These are phyloP conservation scores for Claviceps maximensis DNA, from an alignment of 2,329 filamentous ascomycete species.

Conservation along the genomic window DNA sequence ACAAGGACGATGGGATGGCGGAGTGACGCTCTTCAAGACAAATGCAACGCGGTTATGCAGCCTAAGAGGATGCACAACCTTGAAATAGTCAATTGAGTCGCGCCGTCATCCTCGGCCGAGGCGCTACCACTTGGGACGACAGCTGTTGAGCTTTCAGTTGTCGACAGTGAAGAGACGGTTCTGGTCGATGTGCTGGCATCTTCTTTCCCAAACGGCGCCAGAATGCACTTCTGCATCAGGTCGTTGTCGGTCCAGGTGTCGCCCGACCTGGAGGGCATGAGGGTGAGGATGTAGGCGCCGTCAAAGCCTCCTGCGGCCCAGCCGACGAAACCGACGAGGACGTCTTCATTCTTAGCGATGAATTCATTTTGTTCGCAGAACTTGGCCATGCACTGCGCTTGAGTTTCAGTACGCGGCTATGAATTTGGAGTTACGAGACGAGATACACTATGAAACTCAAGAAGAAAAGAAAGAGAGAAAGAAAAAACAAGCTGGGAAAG, in stretches of 20 bases:
- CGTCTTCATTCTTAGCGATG: conserved; percentile 32
- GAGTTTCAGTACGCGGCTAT: neutral
- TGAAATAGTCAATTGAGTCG: neutral
- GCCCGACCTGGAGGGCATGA: conserved; percentile 23
- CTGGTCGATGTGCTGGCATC: neutral
- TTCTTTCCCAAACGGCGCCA: conserved; percentile 19
- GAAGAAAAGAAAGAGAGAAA: neutral
- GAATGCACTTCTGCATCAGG: conserved; percentile 29
- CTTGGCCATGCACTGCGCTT: conserved; percentile 23
- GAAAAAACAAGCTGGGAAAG: too few species aligned
- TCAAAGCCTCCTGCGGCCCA: conserved; percentile 34
- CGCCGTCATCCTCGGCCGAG: neutral
- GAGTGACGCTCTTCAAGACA: neutral
- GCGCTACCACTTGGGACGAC: neutral
- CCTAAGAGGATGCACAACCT: neutral
- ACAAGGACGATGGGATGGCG: neutral
- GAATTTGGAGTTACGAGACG: neutral
- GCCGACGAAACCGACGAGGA: conserved; percentile 31
- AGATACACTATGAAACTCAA: neutral
- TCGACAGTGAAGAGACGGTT: neutral
- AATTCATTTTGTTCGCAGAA: conserved; percentile 35
- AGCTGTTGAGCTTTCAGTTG: neutral
- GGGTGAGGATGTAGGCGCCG: conserved; percentile 26
- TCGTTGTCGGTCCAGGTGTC: conserved; percentile 22
- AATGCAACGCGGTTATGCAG: neutral